A percentile compares a stretch with the other conserved stretches of the same genome.
phyloP scores from a whole-genome alignment of 176 grass and related monocot genomes.

The Poa annua region DNA sequence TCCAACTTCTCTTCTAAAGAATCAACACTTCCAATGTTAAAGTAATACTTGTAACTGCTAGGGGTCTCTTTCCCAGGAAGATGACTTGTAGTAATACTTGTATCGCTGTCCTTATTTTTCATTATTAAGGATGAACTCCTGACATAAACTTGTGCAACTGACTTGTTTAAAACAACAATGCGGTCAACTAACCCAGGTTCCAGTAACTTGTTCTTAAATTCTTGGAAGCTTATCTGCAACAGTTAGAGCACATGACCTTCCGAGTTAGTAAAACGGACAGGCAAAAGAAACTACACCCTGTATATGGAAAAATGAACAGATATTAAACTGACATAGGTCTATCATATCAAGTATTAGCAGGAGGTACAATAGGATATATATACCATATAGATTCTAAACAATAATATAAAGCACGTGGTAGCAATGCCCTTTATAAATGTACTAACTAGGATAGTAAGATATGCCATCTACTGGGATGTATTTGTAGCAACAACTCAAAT shows the following conservation, averaged over 20 bases:
- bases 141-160: conserved; percentile 87
- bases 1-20: conserved; percentile 95
- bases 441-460: not conserved
- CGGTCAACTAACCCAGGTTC: conserved; percentile 85
- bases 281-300: conserved; percentile 13
- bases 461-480: not conserved
- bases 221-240: conserved; percentile 95
- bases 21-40: conserved; percentile 95
- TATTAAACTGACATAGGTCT: not conserved
- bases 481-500: not conserved
- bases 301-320: conserved; percentile 15
- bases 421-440: conserved; percentile 9
- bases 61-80: conserved; percentile 43
- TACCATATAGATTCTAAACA: not conserved
- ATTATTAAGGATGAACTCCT: conserved; percentile 52
- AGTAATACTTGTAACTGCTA: conserved; percentile 79
- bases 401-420: conserved; percentile 4
- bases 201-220: conserved; percentile 91
- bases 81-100: conserved; percentile 53
- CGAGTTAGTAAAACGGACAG: conserved; percentile 20
- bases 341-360: conserved; percentile 27
- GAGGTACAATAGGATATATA: conserved; percentile 3
- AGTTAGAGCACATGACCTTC: conserved; percentile 21
- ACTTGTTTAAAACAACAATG: conserved; percentile 92
- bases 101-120: conserved; percentile 49